phyloP scores from a whole-genome alignment of 1,139 yeast genomes.

The Taiozyma sp. region DNA sequence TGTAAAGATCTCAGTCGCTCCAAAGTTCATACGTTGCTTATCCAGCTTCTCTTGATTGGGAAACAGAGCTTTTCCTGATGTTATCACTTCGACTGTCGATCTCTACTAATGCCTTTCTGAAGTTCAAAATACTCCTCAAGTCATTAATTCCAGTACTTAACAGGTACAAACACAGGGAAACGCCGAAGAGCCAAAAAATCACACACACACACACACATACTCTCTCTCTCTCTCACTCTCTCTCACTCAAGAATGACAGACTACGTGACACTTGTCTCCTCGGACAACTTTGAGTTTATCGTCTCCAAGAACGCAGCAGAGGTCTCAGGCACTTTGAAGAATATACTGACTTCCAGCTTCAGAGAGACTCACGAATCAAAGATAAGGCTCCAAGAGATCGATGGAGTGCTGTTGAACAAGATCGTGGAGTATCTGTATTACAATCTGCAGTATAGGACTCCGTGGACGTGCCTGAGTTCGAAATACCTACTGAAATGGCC shows the following conservation, averaged over 20 bases:
- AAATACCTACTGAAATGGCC: slow-evolving; percentile 91
- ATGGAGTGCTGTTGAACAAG: slow-evolving; percentile 68
- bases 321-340: slow-evolving; percentile 72
- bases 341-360: slow-evolving; percentile 32
- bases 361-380: slow-evolving; percentile 33
- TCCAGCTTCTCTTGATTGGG: too few species aligned
- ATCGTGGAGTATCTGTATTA: slow-evolving; percentile 85
- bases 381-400: slow-evolving; percentile 44
- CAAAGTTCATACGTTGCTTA: too few species aligned
- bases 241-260: slow-evolving; percentile 9
- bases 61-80: too few species aligned
- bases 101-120: too few species aligned
- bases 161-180: too few species aligned
- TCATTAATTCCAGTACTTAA: too few species aligned
- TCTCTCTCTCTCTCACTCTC: too few species aligned
- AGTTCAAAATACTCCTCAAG: too few species aligned
- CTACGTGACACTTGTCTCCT: slow-evolving; percentile 66
- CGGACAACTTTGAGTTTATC: slow-evolving; percentile 64
- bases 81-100: too few species aligned
- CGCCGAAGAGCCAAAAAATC: too few species aligned
- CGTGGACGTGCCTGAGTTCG: slow-evolving; percentile 74
- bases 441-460: slow-evolving; percentile 60
- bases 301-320: slow-evolving; percentile 73
- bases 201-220: too few species aligned
- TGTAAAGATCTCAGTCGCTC: too few species aligned